Conservation (phyloP, 192 early-diverging fungal species). For the Umbelopsis sp. region DNA sequence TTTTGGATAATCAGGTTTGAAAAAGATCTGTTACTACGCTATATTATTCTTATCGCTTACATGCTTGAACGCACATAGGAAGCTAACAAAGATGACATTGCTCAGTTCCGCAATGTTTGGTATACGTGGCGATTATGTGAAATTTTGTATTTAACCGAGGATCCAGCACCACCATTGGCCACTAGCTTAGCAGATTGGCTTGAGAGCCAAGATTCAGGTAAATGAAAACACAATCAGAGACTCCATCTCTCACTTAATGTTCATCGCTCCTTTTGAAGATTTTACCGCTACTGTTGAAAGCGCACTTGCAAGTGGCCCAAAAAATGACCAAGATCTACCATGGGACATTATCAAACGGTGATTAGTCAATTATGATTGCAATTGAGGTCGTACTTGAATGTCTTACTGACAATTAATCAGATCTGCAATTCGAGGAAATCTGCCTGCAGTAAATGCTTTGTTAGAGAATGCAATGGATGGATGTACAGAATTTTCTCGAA, state of each 20-base stretch:
- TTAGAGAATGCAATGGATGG: neutral
- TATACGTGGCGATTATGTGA: constrained; percentile 2
- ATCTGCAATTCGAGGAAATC: neutral
- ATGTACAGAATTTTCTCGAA: neutral
- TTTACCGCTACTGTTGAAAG: neutral
- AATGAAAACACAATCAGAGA: neutral
- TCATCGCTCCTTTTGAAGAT: neutral
- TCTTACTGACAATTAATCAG: neutral
- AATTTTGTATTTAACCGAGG: neutral
- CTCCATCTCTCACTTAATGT: too few relatives aligned
- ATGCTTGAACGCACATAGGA: neutral
- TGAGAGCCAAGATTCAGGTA: constrained; percentile 1
- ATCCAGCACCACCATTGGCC: neutral
- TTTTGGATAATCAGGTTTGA: neutral
- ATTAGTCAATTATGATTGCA: too few relatives aligned
- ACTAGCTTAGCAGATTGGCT: neutral
- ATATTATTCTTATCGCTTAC: too few relatives aligned
- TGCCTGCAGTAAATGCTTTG: neutral
- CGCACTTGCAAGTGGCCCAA: neutral
- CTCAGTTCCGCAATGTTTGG: neutral
- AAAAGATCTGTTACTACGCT: too few relatives aligned
- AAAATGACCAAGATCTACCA: neutral
- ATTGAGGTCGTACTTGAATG: too few relatives aligned
- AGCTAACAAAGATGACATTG: neutral
- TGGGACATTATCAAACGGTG: constrained; percentile 6